phyloP scores from a whole-genome alignment of 2,329 filamentous ascomycete genomes.

The Dothiorella sarmentorum region DNA sequence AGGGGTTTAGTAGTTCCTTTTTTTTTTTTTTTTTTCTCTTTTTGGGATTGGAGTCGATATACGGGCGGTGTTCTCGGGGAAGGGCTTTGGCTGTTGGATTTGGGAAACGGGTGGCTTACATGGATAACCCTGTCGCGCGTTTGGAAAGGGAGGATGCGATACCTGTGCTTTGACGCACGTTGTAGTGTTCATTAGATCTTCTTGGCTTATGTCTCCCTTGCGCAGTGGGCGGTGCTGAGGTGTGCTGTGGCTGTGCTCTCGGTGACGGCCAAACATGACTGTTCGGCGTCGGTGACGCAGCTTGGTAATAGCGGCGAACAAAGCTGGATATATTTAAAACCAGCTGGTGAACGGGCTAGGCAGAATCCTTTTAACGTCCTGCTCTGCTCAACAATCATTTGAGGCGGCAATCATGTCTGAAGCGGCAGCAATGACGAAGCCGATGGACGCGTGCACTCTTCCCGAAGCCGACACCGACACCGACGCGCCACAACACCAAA shows the following conservation, averaged over 20 bases:
- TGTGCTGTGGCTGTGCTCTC: constrained; percentile 7
- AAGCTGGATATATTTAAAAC: too few relatives aligned
- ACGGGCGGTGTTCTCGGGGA: not conserved
- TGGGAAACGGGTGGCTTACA: not conserved
- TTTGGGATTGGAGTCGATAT: constrained; percentile 2
- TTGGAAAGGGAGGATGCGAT: constrained; percentile 15
- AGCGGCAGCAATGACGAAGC: not conserved
- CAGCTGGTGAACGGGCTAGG: too few relatives aligned
- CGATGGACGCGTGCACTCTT: constrained; percentile 4
- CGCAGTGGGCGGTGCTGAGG: constrained; percentile 4
- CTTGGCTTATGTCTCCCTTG: not conserved
- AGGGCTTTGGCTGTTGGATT: not conserved
- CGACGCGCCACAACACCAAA: constrained; percentile 14
- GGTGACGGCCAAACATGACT: constrained; percentile 7
- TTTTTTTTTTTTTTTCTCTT: not conserved
- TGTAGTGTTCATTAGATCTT: constrained; percentile 15
- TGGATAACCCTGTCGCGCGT: constrained; percentile 1
- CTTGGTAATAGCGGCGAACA: constrained; percentile 5
- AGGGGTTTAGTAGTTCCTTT: not conserved
- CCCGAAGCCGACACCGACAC: constrained; percentile 2
- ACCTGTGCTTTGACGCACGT: constrained; percentile 10
- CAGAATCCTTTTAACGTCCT: too few relatives aligned
- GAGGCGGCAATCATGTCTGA: not conserved
- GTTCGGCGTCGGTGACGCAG: constrained; percentile 5
- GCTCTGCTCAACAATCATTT: too few relatives aligned